Evolutionary conservation across 2,329 filamentous ascomycete genomes (phyloP).

Genomic region (Trichophaea hybrida): DNA sequence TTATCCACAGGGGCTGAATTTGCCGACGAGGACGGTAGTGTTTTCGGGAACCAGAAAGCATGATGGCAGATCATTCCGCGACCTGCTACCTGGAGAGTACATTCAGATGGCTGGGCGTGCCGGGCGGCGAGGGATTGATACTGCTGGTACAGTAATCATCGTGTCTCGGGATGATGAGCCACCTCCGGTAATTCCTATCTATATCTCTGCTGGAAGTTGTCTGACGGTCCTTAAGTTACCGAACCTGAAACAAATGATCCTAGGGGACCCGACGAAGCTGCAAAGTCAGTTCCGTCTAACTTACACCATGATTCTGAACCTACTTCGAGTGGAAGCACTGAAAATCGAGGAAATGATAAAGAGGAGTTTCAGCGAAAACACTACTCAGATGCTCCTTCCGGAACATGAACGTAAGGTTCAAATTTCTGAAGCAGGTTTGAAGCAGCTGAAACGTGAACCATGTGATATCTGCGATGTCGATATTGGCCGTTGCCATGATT

Average conservation of each 20-base stretch:
- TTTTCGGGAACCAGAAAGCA: slow-evolving; percentile 97
- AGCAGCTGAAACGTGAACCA: slow-evolving; percentile 72
- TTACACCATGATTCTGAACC: slow-evolving; percentile 98
- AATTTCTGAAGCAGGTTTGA: slow-evolving; percentile 77
- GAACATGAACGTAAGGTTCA: slow-evolving; percentile 94
- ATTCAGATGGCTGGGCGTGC: slow-evolving; percentile 97
- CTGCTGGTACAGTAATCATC: slow-evolving; percentile 87
- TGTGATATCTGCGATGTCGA: slow-evolving; percentile 70
- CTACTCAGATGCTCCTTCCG: slow-evolving; percentile 81
- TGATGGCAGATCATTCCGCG: slow-evolving; percentile 80
- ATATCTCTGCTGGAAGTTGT: background rate
- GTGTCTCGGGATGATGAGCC: slow-evolving; percentile 74
- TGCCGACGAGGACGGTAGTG: slow-evolving; percentile 89
- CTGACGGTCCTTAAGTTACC: slow-evolving; percentile 25
- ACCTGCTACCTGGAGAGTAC: slow-evolving; percentile 86
- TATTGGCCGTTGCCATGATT: slow-evolving; percentile 66
- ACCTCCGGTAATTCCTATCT: slow-evolving; percentile 48
- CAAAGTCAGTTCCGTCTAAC: slow-evolving; percentile 92
- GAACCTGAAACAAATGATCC: slow-evolving; percentile 80
- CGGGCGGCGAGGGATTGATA: slow-evolving; percentile 80
- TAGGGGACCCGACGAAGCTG: slow-evolving; percentile 88
- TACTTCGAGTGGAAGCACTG: slow-evolving; percentile 83
- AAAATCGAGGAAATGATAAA: slow-evolving; percentile 99
- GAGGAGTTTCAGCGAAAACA: slow-evolving; percentile 95
- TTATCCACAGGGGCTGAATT: slow-evolving; percentile 51